Conservation (phyloP, 257 asterid genomes). For the Solanum acaule region DNA sequence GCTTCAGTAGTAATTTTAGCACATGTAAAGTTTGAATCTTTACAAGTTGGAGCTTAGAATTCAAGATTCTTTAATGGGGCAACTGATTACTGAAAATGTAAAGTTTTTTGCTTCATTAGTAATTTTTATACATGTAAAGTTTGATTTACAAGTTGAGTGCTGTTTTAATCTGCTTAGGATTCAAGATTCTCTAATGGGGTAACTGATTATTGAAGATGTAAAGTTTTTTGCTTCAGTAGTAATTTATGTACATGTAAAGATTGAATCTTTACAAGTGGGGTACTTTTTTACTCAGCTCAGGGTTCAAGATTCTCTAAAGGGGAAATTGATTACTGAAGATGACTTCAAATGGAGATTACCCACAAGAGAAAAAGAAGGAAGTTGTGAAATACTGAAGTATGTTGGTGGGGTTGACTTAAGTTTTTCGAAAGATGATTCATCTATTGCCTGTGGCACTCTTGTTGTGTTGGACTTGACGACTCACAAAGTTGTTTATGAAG, state of each 20-base stretch:
- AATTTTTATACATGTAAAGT: too few species aligned
- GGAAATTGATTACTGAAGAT: slow-evolving; percentile 41
- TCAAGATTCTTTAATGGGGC: too few species aligned
- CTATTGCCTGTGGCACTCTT: slow-evolving; percentile 69
- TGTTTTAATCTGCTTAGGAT: slow-evolving; percentile 15
- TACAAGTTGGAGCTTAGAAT: not conserved
- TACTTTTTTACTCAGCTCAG: slow-evolving; percentile 9
- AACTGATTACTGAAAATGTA: too few species aligned
- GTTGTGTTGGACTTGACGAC: slow-evolving; percentile 61
- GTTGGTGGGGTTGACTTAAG: slow-evolving; percentile 93
- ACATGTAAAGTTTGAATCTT: not conserved
- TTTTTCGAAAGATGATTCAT: slow-evolving; percentile 60
- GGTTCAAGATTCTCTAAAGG: slow-evolving; percentile 55
- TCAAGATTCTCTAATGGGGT: slow-evolving; percentile 46
- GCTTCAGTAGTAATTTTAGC: not conserved
- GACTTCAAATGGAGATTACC: slow-evolving; percentile 52
- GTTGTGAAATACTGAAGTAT: slow-evolving; percentile 28
- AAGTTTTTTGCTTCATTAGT: too few species aligned
- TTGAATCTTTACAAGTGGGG: not conserved
- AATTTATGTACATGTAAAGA: not conserved
- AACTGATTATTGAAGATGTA: slow-evolving; percentile 34
- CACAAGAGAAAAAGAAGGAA: slow-evolving; percentile 8
- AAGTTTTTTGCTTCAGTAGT: not conserved
- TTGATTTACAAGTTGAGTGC: too few species aligned
- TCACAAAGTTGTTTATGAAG: slow-evolving; percentile 56